These are phyloP conservation scores for Huntiella bhutanensis DNA, from an alignment of 2,329 filamentous ascomycete genomes.

Conservation along the genomic window DNA sequence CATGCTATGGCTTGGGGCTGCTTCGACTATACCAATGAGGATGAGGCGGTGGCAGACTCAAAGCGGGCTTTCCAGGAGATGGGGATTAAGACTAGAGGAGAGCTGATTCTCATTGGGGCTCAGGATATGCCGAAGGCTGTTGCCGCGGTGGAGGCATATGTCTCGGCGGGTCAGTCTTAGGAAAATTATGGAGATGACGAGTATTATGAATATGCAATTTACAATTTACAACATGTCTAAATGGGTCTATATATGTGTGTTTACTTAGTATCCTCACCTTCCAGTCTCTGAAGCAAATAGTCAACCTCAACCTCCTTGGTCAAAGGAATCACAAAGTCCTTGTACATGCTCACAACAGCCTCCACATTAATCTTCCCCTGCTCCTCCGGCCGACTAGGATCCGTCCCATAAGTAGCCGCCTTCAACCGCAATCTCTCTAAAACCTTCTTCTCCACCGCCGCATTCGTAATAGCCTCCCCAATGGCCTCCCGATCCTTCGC, in stretches of 20 bases:
- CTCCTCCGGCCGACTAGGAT: conserved; percentile 49
- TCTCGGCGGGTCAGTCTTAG: conserved; percentile 28
- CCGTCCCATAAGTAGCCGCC: conserved; percentile 81
- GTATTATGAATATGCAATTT: neutral
- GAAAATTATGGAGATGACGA: neutral
- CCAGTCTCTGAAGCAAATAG: conserved; percentile 85
- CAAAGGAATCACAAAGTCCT: conserved; percentile 81
- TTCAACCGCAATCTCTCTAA: conserved; percentile 73
- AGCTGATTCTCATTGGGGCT: conserved; percentile 73
- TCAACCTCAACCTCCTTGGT: conserved; percentile 99
- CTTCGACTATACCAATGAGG: conserved; percentile 64
- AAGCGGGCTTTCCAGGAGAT: conserved; percentile 89
- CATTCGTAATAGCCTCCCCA: conserved; percentile 76
- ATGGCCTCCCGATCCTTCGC: conserved; percentile 64
- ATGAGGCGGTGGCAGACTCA: conserved; percentile 68
- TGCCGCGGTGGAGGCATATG: conserved; percentile 55
- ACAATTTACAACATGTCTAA: neutral
- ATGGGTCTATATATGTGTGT: neutral
- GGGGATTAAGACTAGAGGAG: conserved; percentile 68
- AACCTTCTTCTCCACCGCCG: conserved; percentile 76
- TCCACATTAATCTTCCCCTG: conserved; percentile 76
- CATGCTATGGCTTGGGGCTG: conserved; percentile 51
- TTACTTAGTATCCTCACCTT: conserved; percentile 17
- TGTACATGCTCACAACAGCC: conserved; percentile 78
- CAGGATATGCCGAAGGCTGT: conserved; percentile 57